phyloP scores from a whole-genome alignment of 345 rosid genomes.

The Hevea brasiliensis region DNA sequence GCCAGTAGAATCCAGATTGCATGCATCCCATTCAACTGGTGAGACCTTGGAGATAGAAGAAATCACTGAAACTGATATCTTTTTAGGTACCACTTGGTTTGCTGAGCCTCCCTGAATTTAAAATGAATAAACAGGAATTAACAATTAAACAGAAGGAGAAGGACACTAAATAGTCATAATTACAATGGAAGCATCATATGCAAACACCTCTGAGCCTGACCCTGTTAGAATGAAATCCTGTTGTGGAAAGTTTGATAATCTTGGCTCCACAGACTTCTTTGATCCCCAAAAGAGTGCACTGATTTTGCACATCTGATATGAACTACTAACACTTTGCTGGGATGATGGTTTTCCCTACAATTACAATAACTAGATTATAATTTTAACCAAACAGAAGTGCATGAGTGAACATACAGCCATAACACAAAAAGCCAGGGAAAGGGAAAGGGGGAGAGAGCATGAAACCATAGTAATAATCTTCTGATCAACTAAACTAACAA shows the following conservation, averaged over 20 bases:
- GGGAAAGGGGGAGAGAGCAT: not conserved
- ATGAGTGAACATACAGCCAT: not conserved
- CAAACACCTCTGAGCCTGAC: slow-evolving; percentile 55
- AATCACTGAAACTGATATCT: slow-evolving; percentile 55
- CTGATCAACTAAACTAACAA: not conserved
- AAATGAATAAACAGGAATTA: slow-evolving; percentile 13
- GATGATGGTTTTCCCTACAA: slow-evolving; percentile 46
- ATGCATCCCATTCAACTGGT: slow-evolving; percentile 72
- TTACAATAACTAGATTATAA: slow-evolving; percentile 7
- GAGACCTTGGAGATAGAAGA: slow-evolving; percentile 73
- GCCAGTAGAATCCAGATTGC: slow-evolving; percentile 70
- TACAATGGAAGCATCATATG: slow-evolving; percentile 12
- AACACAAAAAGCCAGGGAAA: no score
- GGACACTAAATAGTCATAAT: not conserved
- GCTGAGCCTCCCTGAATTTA: slow-evolving; percentile 42
- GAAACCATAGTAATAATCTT: not conserved
- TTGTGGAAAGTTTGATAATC: slow-evolving; percentile 47
- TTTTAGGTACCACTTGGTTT: slow-evolving; percentile 29
- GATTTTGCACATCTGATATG: slow-evolving; percentile 32
- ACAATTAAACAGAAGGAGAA: not conserved
- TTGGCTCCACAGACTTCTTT: slow-evolving; percentile 49
- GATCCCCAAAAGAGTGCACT: slow-evolving; percentile 79
- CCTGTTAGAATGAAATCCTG: slow-evolving; percentile 52
- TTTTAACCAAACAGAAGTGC: not conserved
- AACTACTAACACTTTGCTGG: slow-evolving; percentile 21